Percentiles rank a stretch among this genome's conserved stretches.
These are phyloP conservation scores for Ogataea wickerhamii DNA, from an alignment of 805 yeast species.

Conservation along the genomic window DNA sequence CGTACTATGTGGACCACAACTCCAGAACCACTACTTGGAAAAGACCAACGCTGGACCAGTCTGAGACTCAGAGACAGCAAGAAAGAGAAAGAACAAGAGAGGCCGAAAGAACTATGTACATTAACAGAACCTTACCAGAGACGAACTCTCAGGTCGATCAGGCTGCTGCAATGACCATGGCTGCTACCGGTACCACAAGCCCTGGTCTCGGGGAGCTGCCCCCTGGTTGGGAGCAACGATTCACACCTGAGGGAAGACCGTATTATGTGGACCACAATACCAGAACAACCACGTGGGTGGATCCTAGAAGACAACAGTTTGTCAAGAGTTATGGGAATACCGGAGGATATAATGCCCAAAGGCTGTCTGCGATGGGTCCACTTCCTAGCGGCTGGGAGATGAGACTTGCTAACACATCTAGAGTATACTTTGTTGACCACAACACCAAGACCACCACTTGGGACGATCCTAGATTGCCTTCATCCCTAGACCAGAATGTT, in stretches of 20 bases:
- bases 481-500: slow-evolving; percentile 94
- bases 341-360: slow-evolving; percentile 95
- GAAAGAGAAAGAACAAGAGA: slow-evolving; percentile 71
- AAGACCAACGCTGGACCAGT: slow-evolving; percentile 81
- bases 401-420: slow-evolving; percentile 97
- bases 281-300: slow-evolving; percentile 99
- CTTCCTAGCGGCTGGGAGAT: slow-evolving; percentile 99
- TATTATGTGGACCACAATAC: slow-evolving; percentile 98
- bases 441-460: slow-evolving; percentile 98
- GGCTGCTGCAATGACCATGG: slow-evolving; percentile 47
- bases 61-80: slow-evolving; percentile 62
- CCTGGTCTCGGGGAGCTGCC: slow-evolving; percentile 97
- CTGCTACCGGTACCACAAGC: slow-evolving; percentile 83
- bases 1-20: slow-evolving; percentile 97
- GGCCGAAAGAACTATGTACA: slow-evolving; percentile 85
- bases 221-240: slow-evolving; percentile 98
- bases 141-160: slow-evolving; percentile 49
- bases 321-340: slow-evolving; percentile 90
- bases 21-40: slow-evolving; percentile 99
- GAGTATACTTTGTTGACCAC: slow-evolving; percentile 98
- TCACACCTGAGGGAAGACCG: slow-evolving; percentile 97
- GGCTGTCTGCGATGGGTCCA: slow-evolving; percentile 96
- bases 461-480: slow-evolving; percentile 99
- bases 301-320: slow-evolving; percentile 98
- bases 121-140: slow-evolving; percentile 87